These are phyloP conservation scores for Phaeosphaeria sp. DNA, from an alignment of 2,329 filamentous ascomycete species.

Conservation along the genomic window DNA sequence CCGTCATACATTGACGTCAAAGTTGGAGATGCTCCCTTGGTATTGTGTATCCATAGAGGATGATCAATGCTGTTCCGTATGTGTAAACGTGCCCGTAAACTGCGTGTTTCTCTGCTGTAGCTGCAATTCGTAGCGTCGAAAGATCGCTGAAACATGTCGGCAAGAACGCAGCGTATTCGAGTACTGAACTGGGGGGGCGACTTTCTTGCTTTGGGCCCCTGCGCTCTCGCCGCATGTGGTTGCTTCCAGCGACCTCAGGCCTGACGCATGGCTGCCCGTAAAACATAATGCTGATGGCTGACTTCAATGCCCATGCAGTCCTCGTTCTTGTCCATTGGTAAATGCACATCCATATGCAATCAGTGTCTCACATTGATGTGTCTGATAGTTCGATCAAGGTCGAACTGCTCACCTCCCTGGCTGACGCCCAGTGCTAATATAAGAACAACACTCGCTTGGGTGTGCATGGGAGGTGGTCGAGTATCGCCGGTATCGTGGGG, in stretches of 20 bases:
- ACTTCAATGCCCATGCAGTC: background rate
- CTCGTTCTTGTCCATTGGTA: background rate
- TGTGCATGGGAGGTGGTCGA: background rate
- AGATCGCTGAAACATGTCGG: too few species aligned
- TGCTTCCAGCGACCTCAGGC: background rate
- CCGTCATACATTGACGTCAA: slow-evolving; percentile 7
- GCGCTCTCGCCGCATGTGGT: background rate
- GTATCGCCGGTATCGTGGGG: background rate
- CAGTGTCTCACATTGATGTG: background rate
- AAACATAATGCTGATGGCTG: background rate
- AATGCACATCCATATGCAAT: background rate
- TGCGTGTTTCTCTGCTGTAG: too few species aligned
- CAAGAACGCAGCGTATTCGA: background rate
- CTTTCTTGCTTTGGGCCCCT: background rate
- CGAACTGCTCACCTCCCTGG: background rate
- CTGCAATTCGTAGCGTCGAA: too few species aligned
- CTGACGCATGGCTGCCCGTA: background rate
- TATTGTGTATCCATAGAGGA: background rate
- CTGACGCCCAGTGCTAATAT: background rate
- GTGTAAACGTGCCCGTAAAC: too few species aligned
- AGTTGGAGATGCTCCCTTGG: background rate
- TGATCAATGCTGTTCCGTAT: background rate
- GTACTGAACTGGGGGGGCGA: background rate
- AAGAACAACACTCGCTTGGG: background rate
- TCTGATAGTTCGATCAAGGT: background rate